Base-by-base conservation (phyloP, 1,284 basidiomycete species). In the Tylopilus sp. region DNA sequence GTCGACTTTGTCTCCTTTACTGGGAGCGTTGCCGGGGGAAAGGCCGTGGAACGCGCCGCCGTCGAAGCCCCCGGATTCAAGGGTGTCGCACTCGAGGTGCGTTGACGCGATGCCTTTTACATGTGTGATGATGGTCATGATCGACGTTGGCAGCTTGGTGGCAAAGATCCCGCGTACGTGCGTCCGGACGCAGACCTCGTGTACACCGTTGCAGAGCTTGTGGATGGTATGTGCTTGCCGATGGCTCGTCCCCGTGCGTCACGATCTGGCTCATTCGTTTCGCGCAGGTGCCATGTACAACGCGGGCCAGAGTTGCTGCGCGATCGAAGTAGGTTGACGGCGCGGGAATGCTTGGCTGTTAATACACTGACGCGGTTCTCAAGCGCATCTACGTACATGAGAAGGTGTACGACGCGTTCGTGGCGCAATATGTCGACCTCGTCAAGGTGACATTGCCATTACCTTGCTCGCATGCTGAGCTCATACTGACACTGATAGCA, bases 131-230 rank as follows among this genome's bases (percentile, higher is more conserved):
- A 29, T 29, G 36, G 36, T 36, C 36, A 51, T 55, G 63, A 57
- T 54, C 64, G 19, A 70, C 60, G 24, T 53, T n/a, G 26, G 39
- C 41, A 99, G 91, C 88, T 99, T 22, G 97, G 97, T 7, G 97
- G 97, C 2, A 98, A 98, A 80, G 96, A 98, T 75, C 95, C 97
- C 10, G 97, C 97, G 1, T 99, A 98, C 74, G 96, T 98, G 10
- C 86, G 95, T 38, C 81, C 86, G 1, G 96, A 98, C 75, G 96
- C 93, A 1, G 90, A 98, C 79, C 75, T 97, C 7, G 87, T 89
- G 41, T 98, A 93, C 77, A 93, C 95, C 0, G 92, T 91, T 4
- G 87, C 88, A 32, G 92, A 98, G 76, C 87, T 98, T 15, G 96
- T 97, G 4, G 97, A 99, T 80, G 97, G 96, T 69, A 18, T 1